Conservation (phyloP, 805 yeast genomes). For the Starmerella kuoi region DNA sequence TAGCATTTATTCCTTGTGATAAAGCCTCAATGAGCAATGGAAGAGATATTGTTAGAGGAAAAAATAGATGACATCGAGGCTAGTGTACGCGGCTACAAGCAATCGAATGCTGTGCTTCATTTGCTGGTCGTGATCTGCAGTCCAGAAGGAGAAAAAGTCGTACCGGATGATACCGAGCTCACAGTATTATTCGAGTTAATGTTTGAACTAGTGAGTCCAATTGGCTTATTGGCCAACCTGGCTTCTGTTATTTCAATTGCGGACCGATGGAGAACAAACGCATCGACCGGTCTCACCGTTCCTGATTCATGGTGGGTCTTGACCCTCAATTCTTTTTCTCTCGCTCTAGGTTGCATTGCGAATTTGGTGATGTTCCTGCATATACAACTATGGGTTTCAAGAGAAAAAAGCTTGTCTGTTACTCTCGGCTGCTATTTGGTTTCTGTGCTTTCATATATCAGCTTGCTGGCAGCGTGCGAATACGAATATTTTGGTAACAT, state of each 20-base stretch:
- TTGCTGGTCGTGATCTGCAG: background rate
- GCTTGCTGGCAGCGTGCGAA: slow-evolving; percentile 35
- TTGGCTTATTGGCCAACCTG: slow-evolving; percentile 21
- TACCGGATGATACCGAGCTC: background rate
- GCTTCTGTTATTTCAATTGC: slow-evolving; percentile 17
- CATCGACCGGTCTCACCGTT: background rate
- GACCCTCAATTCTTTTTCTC: slow-evolving; percentile 48
- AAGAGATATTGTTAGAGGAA: too few relatives aligned
- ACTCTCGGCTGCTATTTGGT: slow-evolving; percentile 41
- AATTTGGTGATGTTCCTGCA: slow-evolving; percentile 60
- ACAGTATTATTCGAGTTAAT: slow-evolving; percentile 6
- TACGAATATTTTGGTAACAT: slow-evolving; percentile 23
- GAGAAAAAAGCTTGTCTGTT: slow-evolving; percentile 33
- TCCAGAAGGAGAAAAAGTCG: background rate
- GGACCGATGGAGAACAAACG: slow-evolving; percentile 18
- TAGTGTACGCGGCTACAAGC: too few relatives aligned
- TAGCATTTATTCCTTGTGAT: too few relatives aligned
- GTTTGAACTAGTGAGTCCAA: slow-evolving; percentile 17
- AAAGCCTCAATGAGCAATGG: too few relatives aligned
- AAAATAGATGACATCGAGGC: too few relatives aligned
- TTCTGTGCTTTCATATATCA: slow-evolving; percentile 44
- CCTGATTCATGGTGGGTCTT: slow-evolving; percentile 32
- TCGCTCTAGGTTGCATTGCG: slow-evolving; percentile 53
- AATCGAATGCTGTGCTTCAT: background rate
- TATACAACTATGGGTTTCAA: slow-evolving; percentile 54